Evolutionary conservation across 371 early-diverging fungal species (phyloP).

Genomic region (Apophysomyces ossiformis): DNA sequence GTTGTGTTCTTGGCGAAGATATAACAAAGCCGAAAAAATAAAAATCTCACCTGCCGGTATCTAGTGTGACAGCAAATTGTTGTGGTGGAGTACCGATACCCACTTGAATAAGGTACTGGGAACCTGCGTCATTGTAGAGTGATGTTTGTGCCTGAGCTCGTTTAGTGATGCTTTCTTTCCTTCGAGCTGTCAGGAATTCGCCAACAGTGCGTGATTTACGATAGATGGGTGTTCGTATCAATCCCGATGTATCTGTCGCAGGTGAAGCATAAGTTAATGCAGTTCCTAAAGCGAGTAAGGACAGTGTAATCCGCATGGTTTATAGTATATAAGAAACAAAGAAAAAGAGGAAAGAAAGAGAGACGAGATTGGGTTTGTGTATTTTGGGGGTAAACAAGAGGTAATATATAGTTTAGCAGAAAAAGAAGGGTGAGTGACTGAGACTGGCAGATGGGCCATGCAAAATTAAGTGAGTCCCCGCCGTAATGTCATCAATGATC

Average conservation of each 20-base stretch:
- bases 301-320: background rate
- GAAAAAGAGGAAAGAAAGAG: background rate
- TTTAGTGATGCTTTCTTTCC: constrained; percentile 11
- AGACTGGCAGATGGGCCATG: background rate
- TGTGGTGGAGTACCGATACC: constrained; percentile 48
- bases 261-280: constrained; percentile 1
- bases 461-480: background rate
- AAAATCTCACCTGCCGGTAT: constrained; percentile 55
- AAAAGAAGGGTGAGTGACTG: background rate
- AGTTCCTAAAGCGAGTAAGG: background rate
- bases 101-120: constrained; percentile 41
- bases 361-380: background rate
- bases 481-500: constrained; percentile 3
- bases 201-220: constrained; percentile 5
- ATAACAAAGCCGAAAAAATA: background rate
- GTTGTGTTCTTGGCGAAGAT: background rate
- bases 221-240: constrained; percentile 10
- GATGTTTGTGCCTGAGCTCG: constrained; percentile 23
- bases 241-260: background rate
- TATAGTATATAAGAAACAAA: background rate
- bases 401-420: constrained; percentile 1
- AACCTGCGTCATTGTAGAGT: constrained; percentile 43
- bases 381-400: background rate
- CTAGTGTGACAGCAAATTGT: constrained; percentile 44
- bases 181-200: constrained; percentile 13